These are phyloP conservation scores for Clarireedia paspali DNA, from an alignment of 2,329 filamentous ascomycete genomes.

Conservation along the genomic window DNA sequence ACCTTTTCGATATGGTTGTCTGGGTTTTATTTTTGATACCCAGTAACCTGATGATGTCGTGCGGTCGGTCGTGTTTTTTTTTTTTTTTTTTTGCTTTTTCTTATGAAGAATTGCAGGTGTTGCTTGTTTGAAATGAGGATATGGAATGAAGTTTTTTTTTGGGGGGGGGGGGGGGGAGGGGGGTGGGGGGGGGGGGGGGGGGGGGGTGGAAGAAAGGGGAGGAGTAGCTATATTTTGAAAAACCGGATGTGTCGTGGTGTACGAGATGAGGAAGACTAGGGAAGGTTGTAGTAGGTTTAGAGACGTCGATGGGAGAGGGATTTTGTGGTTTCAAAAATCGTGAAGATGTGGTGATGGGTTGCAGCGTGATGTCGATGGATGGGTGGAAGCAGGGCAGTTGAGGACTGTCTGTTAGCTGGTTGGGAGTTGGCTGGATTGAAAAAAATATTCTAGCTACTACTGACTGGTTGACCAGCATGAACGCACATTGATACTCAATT, in stretches of 20 bases:
- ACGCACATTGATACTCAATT: slow-evolving; percentile 5
- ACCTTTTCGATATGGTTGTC: slow-evolving; percentile 7
- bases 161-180: background rate
- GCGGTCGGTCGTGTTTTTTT: slow-evolving; percentile 1
- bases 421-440: background rate
- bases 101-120: slow-evolving; percentile 1
- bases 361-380: no score
- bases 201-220: background rate
- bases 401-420: background rate
- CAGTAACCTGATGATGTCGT: slow-evolving; percentile 7
- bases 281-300: background rate
- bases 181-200: background rate
- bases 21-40: background rate
- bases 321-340: no score
- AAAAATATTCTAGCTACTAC: background rate
- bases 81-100: background rate
- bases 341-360: no score
- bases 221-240: no score
- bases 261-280: no score
- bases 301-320: no score
- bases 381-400: no score
- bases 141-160: background rate
- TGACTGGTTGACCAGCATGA: background rate
- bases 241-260: no score
- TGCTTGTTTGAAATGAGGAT: background rate